Percentiles rank a stretch among this genome's conserved stretches.
Evolutionary conservation across 306 rosid genomes (phyloP).

Genomic region (Purshia tridentata): DNA sequence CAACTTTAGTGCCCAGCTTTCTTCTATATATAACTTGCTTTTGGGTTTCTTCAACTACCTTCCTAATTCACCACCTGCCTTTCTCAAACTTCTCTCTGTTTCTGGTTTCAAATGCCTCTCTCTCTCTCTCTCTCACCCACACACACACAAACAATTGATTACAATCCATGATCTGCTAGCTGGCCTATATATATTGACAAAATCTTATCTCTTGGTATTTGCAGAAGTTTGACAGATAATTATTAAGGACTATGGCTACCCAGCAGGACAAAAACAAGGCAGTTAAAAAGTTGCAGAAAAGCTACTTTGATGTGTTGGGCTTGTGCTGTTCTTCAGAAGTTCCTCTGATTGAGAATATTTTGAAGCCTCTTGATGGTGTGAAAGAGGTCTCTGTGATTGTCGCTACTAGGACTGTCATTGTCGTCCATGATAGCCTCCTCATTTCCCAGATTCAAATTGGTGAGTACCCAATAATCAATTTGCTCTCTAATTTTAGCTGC

Average conservation of each 20-base stretch:
- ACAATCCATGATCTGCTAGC: too few relatives aligned
- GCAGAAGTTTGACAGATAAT: not conserved
- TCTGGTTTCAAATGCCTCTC: not conserved
- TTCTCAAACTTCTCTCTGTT: too few relatives aligned
- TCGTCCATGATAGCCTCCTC: constrained; percentile 63
- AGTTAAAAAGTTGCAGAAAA: constrained; percentile 51
- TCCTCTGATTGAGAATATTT: constrained; percentile 61
- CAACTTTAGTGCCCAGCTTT: not conserved
- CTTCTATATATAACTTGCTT: not conserved
- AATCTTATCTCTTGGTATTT: not conserved
- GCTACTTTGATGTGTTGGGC: constrained; percentile 86
- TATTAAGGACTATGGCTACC: constrained; percentile 26
- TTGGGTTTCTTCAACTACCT: not conserved
- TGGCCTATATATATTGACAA: too few relatives aligned
- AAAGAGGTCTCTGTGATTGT: constrained; percentile 73
- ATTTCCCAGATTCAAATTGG: constrained; percentile 85
- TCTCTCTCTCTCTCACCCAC: not conserved
- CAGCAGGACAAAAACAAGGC: constrained; percentile 20
- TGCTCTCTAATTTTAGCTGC: not conserved
- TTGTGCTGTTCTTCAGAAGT: constrained; percentile 88
- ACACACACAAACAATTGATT: too few relatives aligned
- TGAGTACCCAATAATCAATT: constrained; percentile 18
- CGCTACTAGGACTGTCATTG: constrained; percentile 76
- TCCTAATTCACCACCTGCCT: not conserved
- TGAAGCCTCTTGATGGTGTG: constrained; percentile 64